Evolutionary conservation across 2,329 filamentous ascomycete species (phyloP).

Genomic region (Dryadomyces quercus-mongolicae): DNA sequence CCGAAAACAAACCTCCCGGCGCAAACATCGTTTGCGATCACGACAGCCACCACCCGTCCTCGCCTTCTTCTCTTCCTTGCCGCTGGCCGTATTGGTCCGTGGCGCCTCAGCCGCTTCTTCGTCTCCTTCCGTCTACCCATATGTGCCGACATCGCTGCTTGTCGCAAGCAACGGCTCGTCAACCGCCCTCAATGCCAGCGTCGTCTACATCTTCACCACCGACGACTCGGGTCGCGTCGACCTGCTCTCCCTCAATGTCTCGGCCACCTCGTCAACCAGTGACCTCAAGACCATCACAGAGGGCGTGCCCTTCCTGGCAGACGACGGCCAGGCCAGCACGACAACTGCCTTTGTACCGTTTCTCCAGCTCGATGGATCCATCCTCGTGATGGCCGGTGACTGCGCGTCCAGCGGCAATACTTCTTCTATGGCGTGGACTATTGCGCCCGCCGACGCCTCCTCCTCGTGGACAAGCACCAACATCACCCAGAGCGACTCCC

Average conservation of each 20-base stretch:
- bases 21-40: neutral
- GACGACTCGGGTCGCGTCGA: constrained; percentile 27
- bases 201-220: constrained; percentile 61
- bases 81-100: neutral
- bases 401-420: constrained; percentile 37
- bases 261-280: constrained; percentile 28
- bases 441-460: constrained; percentile 27
- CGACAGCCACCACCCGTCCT: too few species aligned
- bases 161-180: constrained; percentile 32
- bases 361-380: constrained; percentile 53
- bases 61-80: constrained; percentile 2
- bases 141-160: constrained; percentile 65
- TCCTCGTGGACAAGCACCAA: neutral
- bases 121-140: constrained; percentile 49
- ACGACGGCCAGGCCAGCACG: constrained; percentile 20
- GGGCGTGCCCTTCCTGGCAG: constrained; percentile 50
- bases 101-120: constrained; percentile 18
- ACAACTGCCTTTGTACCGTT: constrained; percentile 54
- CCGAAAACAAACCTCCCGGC: neutral
- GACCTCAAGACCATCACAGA: constrained; percentile 37
- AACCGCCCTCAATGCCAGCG: constrained; percentile 15
- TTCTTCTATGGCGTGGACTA: constrained; percentile 55
- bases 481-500: neutral
- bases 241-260: constrained; percentile 55
- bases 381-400: constrained; percentile 63